Percentiles rank a stretch among this genome's conserved stretches.
phyloP scores from a whole-genome alignment of 2,329 filamentous ascomycete genomes.

The Eutypella sp. region DNA sequence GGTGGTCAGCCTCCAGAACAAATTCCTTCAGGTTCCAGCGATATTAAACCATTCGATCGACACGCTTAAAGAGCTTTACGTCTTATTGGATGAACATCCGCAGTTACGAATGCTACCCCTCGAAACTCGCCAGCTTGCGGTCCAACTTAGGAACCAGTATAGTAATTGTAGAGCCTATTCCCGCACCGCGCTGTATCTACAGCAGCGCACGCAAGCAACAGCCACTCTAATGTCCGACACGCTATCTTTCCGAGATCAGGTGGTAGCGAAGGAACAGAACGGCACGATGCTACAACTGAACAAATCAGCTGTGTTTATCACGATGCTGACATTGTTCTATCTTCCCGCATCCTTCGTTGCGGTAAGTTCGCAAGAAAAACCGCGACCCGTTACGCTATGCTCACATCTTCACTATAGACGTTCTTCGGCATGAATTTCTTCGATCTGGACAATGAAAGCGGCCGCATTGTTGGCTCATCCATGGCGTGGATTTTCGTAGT shows the following conservation, averaged over 20 bases:
- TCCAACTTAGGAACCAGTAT: conserved; percentile 8
- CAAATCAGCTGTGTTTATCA: conserved; percentile 28
- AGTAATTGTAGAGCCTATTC: conserved; percentile 12
- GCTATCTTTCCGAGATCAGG: conserved; percentile 24
- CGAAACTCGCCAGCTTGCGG: conserved; percentile 1
- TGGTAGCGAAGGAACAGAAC: conserved; percentile 27
- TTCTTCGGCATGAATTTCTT: conserved; percentile 39
- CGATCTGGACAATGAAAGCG: conserved; percentile 24
- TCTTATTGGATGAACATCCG: conserved; percentile 1
- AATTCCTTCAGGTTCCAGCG: conserved; percentile 17
- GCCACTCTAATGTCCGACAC: conserved; percentile 23
- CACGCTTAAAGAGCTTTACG: conserved; percentile 14
- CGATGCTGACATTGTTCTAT: conserved; percentile 25
- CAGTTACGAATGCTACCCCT: not conserved
- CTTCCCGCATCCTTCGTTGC: conserved; percentile 32
- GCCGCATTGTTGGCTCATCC: conserved; percentile 24
- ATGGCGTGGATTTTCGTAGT: conserved; percentile 36
- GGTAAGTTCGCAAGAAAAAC: conserved; percentile 20
- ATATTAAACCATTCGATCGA: conserved; percentile 16
- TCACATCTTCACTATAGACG: conserved; percentile 25
- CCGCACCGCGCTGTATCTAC: conserved; percentile 18
- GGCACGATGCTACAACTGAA: conserved; percentile 26
- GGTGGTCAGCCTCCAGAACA: conserved; percentile 19
- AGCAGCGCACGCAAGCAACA: conserved; percentile 19
- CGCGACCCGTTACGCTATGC: not conserved